These are phyloP conservation scores for Pascua guehoae DNA, from an alignment of 1,284 basidiomycete genomes.

Conservation along the genomic window DNA sequence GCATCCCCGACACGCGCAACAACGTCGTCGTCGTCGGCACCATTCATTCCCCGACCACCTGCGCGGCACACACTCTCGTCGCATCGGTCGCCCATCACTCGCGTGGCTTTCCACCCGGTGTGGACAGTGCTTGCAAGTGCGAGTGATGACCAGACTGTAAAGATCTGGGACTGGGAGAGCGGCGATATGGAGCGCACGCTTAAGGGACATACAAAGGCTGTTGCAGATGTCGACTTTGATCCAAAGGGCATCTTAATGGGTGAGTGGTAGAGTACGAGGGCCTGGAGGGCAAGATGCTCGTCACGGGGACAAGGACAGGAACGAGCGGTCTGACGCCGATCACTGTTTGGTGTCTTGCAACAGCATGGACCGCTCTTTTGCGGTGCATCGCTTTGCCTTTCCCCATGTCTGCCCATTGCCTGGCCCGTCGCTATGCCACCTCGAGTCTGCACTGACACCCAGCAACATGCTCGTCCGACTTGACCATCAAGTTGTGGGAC, in stretches of 20 bases:
- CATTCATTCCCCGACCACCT: conserved; percentile 76
- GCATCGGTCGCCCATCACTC: conserved; percentile 71
- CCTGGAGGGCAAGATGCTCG: too few species aligned
- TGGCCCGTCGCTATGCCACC: neutral
- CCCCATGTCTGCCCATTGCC: too few species aligned
- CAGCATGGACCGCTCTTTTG: too few species aligned
- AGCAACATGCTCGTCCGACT: conserved; percentile 86
- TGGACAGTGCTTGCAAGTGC: conserved; percentile 80
- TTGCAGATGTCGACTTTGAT: conserved; percentile 84
- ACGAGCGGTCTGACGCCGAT: neutral
- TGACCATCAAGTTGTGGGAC: conserved; percentile 90
- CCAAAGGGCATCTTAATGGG: conserved; percentile 75
- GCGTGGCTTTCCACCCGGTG: conserved; percentile 79
- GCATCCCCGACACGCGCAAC: conserved; percentile 49
- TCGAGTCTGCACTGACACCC: conserved; percentile 7
- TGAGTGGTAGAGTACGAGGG: conserved; percentile 51
- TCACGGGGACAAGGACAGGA: neutral
- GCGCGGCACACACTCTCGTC: conserved; percentile 74
- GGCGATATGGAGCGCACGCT: conserved; percentile 87
- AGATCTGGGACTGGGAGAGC: conserved; percentile 94
- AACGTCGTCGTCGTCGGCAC: conserved; percentile 57
- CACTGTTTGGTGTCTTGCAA: too few species aligned
- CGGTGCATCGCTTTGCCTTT: too few species aligned
- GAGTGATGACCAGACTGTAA: conserved; percentile 81
- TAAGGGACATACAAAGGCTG: conserved; percentile 86